Evolutionary conservation across 352 stramenopile species (phyloP), one percentile per base, ranked within the genome.

Genomic region (Globisporangium paddicum): DNA sequence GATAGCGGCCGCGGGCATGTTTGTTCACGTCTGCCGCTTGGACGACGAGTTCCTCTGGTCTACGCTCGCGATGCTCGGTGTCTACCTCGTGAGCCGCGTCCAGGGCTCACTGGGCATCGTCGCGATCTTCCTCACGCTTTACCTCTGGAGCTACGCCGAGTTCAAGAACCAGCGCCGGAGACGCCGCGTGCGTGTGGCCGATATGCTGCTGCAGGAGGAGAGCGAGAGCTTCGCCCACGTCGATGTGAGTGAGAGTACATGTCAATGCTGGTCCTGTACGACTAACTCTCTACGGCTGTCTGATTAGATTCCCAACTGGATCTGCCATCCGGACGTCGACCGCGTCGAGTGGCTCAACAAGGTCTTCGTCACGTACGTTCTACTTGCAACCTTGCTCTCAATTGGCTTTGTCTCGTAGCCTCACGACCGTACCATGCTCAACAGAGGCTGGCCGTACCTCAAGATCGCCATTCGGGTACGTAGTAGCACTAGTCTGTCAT

Each of bases 291-390:
- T n/a, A n/a, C n/a, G n/a, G 10, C 16, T 57, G 45, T n/a, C 32
- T 19, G 14, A 2, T 8, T 37, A 84, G 74, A 63, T 85, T 41
- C 73, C 75, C 2, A 82, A 77, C 28, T 87, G 77, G 78, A 70
- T 82, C 45, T 65, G 71, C 13, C 69, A 80, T 46, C 74, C 78
- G 3, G 82, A 92, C 41, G 69, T 88, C 19, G 82, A 92, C 60
- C 78, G 80, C 53, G 78, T 87, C 44, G 75, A 88, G 28, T 92
- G 82, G 82, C 73, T 92, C 55, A 92, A 92, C 63, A 85, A 83
- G 59, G 80, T 87, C 4, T 80, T 92, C 50, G 61, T 69, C 55
- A 68, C 62, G 58, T 74, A 64, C 44, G 71, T 62, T 34, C 18
- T 35, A 19, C 23, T 46, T 42, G 11, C n/a, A n/a, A n/a, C n/a